phyloP scores from a whole-genome alignment of 2,329 filamentous ascomycete genomes.

The Fusarium setosum region DNA sequence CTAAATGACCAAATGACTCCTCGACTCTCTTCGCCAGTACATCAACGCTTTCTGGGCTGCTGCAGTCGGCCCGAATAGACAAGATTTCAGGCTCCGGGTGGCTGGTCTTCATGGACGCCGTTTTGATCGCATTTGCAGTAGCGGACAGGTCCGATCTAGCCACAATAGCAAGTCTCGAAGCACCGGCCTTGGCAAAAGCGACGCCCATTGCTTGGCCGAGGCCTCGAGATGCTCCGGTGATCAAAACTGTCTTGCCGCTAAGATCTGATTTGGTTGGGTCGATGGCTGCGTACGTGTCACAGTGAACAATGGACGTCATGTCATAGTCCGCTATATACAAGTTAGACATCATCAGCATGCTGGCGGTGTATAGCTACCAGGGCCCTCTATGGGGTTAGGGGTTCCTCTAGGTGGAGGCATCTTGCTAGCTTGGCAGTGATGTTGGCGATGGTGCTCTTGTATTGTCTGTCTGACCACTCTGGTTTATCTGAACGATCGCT shows the following conservation, averaged over 20 bases:
- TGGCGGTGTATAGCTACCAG: background rate
- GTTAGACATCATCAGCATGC: background rate
- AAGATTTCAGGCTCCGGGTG: constrained; percentile 49
- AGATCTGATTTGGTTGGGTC: constrained; percentile 54
- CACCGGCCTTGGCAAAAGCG: constrained; percentile 65
- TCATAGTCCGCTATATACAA: background rate
- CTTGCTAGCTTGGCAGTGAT: background rate
- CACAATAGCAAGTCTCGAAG: constrained; percentile 61
- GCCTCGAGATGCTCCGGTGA: constrained; percentile 66
- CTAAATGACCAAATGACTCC: constrained; percentile 48
- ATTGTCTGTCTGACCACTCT: background rate
- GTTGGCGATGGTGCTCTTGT: background rate
- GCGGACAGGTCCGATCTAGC: constrained; percentile 59
- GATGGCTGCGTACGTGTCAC: constrained; percentile 60
- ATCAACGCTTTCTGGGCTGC: constrained; percentile 45
- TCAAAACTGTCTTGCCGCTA: constrained; percentile 54
- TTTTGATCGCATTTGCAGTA: constrained; percentile 44
- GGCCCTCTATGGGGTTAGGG: background rate
- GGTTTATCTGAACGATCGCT: no score
- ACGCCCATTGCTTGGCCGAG: constrained; percentile 64
- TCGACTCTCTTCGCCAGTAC: constrained; percentile 40
- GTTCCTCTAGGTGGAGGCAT: background rate
- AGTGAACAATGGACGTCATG: background rate
- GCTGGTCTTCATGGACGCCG: constrained; percentile 47
- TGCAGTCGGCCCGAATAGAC: constrained; percentile 53